Conservation (phyloP, 2,329 filamentous ascomycete species). For the Simplicillium sp. region DNA sequence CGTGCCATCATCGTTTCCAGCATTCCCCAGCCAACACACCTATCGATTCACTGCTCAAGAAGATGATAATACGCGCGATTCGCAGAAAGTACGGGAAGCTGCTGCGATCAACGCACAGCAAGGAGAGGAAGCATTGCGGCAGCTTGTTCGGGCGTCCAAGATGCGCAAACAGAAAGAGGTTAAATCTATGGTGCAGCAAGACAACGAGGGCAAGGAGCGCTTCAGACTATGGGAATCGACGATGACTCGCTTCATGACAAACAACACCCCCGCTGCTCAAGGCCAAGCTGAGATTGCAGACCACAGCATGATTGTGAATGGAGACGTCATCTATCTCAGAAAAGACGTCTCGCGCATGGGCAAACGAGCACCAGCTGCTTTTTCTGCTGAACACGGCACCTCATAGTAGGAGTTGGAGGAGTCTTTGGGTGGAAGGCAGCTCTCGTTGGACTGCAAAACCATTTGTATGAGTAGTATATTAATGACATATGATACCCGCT, state of each 20-base stretch:
- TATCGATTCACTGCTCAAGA: constrained; percentile 50
- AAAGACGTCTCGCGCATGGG: constrained; percentile 41
- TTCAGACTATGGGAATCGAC: constrained; percentile 52
- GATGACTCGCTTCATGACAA: constrained; percentile 45
- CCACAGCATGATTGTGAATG: constrained; percentile 56
- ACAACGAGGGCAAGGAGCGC: constrained; percentile 41
- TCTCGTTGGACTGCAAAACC: no score
- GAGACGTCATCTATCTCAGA: constrained; percentile 40
- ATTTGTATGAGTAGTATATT: no score
- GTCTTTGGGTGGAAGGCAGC: no score
- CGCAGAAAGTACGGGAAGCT: constrained; percentile 49
- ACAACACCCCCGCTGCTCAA: constrained; percentile 19
- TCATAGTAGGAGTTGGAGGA: neutral
- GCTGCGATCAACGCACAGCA: constrained; percentile 51
- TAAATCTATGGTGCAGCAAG: constrained; percentile 43
- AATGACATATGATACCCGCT: no score
- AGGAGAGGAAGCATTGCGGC: constrained; percentile 50
- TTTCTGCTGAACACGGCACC: neutral
- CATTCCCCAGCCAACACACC: constrained; percentile 55
- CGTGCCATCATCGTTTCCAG: constrained; percentile 49
- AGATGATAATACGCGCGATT: constrained; percentile 35
- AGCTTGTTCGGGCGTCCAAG: constrained; percentile 52
- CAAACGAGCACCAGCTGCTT: constrained; percentile 22
- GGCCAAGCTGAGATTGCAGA: constrained; percentile 45
- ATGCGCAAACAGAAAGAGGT: constrained; percentile 57